Evolutionary conservation across 23 red algal genomes (phyloP), one percentile per base, ranked within the genome.

Genomic region (Gracilaria caudata): DNA sequence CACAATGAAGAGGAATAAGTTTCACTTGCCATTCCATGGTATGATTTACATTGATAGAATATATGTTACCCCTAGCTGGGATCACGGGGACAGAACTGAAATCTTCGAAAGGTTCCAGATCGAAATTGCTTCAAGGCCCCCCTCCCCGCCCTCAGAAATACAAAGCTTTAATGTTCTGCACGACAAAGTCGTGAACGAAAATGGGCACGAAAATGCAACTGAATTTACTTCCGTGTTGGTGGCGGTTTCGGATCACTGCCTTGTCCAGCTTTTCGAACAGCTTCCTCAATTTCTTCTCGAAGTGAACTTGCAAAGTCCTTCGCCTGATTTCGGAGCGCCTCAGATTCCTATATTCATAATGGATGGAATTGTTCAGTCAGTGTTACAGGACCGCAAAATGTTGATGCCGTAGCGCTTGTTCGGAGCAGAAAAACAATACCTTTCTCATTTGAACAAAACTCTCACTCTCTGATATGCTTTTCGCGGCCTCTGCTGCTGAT

Each of bases 381-480:
- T 17, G 16, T 70, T 10, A 70, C 30, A 25, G 5, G 7, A 20
- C 1, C 30, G 24, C 16, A 53, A 53, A 2, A 53, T 1, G 49
- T 17, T 1, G 4, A 64, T 35, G 14, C 25, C 23, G 7, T 28
- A n/a, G n/a, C n/a, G n/a, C n/a, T n/a, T n/a, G n/a, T n/a, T 32
- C n/a, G 61, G 32, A 17, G 19, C 17, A 30, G 0, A 36, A 13
- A 1, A 66, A 17, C 30, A 6, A 36, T 89, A 89, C 85, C 73
- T 73, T 91, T 43, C 47, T 65, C 37, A 91, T 46, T 74, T 91
- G 87, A 25, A 58, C 61, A 72, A 82, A 49, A 73, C 51, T 91
- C 79, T 93, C 78, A 32, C 73, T 77, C 43, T 93, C 79, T 16
- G 90, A 77, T n/a, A 93, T 35, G 24, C 23, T 83, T 34, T 93